phyloP scores from a whole-genome alignment of 495 filamentous ascomycete species.

The Aspergillus coremiiformis region DNA sequence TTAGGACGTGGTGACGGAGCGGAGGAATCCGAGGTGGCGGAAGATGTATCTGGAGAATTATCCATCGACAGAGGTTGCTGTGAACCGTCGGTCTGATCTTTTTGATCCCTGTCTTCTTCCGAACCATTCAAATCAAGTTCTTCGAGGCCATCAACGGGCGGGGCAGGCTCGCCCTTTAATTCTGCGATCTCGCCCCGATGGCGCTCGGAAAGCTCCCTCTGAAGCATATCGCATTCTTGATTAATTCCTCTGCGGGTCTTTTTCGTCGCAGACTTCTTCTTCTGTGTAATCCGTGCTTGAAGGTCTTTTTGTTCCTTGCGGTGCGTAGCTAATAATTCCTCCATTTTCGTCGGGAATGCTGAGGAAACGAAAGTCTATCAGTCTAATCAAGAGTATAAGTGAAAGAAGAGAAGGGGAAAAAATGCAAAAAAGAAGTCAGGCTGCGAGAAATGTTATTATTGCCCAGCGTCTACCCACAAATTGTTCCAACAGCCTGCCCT shows the following conservation, averaged over 20 bases:
- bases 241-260: constrained; percentile 89
- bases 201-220: constrained; percentile 56
- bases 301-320: constrained; percentile 85
- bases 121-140: constrained; percentile 25
- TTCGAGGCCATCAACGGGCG: constrained; percentile 22
- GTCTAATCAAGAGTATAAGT: background rate
- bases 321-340: constrained; percentile 70
- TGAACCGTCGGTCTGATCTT: background rate
- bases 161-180: constrained; percentile 40
- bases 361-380: background rate
- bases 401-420: background rate
- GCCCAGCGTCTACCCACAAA: background rate
- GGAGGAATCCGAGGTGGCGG: constrained; percentile 7
- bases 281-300: constrained; percentile 75
- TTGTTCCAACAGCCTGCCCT: too few species aligned
- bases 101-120: constrained; percentile 12
- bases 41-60: constrained; percentile 5
- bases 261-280: constrained; percentile 92
- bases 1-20: constrained; percentile 29
- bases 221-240: constrained; percentile 71
- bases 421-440: background rate
- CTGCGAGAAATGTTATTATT: background rate
- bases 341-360: constrained; percentile 39
- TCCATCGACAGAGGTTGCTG: background rate
- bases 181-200: constrained; percentile 60